Evolutionary conservation across 164 flowering plant genomes (phyloP), one percentile per base, ranked within the genome.

Genomic region (Dillenia suffruticosa): DNA sequence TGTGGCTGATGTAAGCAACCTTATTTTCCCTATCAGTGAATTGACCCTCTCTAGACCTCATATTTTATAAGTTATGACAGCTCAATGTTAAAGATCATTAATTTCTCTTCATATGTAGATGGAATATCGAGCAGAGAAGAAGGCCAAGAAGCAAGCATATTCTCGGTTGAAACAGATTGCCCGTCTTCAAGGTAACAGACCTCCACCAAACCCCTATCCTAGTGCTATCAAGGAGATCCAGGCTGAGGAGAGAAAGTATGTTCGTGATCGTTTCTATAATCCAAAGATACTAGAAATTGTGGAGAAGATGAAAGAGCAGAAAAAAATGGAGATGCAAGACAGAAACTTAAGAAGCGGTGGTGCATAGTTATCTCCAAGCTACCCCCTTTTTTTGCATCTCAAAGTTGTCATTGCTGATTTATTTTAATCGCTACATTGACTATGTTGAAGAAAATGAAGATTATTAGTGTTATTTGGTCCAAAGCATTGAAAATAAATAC

Each of bases 201-300:
- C 89, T 49, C 97, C 96, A 47, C 87, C 89, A 22, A 84, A 90
- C 60, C 98, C 97, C 44, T 90, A 78, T 68, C 90, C 97, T 7
- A 85, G 92, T 76, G 85, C 91, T 49, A 73, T 85, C 51, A 84
- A 82, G 67, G 89, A 86, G 81, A 88, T 86, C 61, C 90, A 88
- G 63, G 90, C 86, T 10, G 88, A 84, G 80, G 97, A 87, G 70
- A 80, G 70, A 72, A 82, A 78, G 71, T 85, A 64, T 69, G 84
- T 85, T 1, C 71, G 68, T 47, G 90, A 77, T 10, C 87, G 93
- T 43, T 85, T 84, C 75, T 52, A 44, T 24, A 70, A 82, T 68
- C 92, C 83, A 8, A 69, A 74, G 51, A 77, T 70, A 1, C 69
- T 10, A 1, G 68, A 74, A 46, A 72, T 83, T 15, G 71, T 84